Conservation (phyloP, 1,139 yeast species). For the Chernovozyma sophiae-reginae region DNA sequence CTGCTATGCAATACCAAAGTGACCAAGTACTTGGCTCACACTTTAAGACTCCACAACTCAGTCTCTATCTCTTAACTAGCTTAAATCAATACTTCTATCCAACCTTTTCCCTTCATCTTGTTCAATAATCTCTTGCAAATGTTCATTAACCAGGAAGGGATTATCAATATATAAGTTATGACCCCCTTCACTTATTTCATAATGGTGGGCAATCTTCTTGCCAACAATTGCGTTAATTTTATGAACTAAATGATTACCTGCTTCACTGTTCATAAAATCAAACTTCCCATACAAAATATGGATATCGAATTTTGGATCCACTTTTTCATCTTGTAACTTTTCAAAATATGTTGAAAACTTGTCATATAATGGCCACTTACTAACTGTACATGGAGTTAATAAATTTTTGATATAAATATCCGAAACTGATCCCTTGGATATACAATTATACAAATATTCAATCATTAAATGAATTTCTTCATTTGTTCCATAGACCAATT, state of each 20-base stretch:
- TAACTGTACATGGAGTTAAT: slow-evolving; percentile 73
- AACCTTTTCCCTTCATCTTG: background rate
- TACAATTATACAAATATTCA: slow-evolving; percentile 57
- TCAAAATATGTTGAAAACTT: slow-evolving; percentile 37
- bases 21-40: too few species aligned
- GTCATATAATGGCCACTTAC: slow-evolving; percentile 71
- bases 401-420: slow-evolving; percentile 63
- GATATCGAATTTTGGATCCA: slow-evolving; percentile 28
- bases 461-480: slow-evolving; percentile 45
- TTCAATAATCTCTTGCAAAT: slow-evolving; percentile 13
- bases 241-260: slow-evolving; percentile 55
- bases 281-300: slow-evolving; percentile 72
- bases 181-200: slow-evolving; percentile 38
- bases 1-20: too few species aligned
- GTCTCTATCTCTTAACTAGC: background rate
- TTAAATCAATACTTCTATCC: background rate
- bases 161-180: slow-evolving; percentile 46
- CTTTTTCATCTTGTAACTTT: slow-evolving; percentile 3
- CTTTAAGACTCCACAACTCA: too few species aligned
- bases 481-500: slow-evolving; percentile 37
- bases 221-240: slow-evolving; percentile 22
- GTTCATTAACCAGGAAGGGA: slow-evolving; percentile 51
- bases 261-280: slow-evolving; percentile 83
- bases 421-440: slow-evolving; percentile 58
- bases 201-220: slow-evolving; percentile 13